Evolutionary conservation across 1,139 yeast genomes (phyloP), one percentile per base, ranked within the genome.

Genomic region (Protomyces arabidopsidicola): DNA sequence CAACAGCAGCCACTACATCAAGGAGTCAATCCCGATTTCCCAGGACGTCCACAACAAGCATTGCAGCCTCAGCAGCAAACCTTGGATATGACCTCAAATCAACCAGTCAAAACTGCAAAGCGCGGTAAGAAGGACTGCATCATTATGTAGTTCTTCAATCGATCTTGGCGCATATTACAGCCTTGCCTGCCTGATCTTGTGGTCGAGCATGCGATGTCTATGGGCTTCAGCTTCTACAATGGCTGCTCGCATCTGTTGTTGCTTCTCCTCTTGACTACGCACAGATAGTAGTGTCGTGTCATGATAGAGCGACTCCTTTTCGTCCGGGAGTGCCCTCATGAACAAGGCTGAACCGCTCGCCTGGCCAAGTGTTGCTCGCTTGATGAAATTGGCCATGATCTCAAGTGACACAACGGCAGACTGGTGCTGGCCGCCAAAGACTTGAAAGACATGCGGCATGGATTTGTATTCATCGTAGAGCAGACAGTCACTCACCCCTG

Each of bases 391-490:
- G n/a, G 51, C 62, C 62, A 58, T 52, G 35, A 27, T 8, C 12
- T 42, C 35, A 42, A 58, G 16, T 1, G 62, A 58, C 22, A 52
- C 14, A 22, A 35, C 34, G n/a, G 62, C 27, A 14, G 55, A 57
- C 12, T 35, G 20, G 1, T 50, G 51, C 20, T 34, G 51, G 34
- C 20, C 52, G 31, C 45, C 45, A 45, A 60, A 39, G 42, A 55
- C 38, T 24, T 54, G 64, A 42, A 60, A 54, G 53, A 60, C 64
- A 54, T 60, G 64, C 6, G 64, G 64, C 64, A 60, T 60, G 36
- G 64, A 53, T 35, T 42, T 53, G 35, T 51, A 54, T 36, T 55
- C 60, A 45, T 54, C 60, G 16, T 45, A 54, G n/a, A 54, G 45
- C 24, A 60, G 60, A 39, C 27, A 10, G 20, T 54, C 53, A 14